Percentiles rank a stretch among this genome's conserved stretches.
Conservation (phyloP, 73 alveolate species). For the Breviolum minutum region DNA sequence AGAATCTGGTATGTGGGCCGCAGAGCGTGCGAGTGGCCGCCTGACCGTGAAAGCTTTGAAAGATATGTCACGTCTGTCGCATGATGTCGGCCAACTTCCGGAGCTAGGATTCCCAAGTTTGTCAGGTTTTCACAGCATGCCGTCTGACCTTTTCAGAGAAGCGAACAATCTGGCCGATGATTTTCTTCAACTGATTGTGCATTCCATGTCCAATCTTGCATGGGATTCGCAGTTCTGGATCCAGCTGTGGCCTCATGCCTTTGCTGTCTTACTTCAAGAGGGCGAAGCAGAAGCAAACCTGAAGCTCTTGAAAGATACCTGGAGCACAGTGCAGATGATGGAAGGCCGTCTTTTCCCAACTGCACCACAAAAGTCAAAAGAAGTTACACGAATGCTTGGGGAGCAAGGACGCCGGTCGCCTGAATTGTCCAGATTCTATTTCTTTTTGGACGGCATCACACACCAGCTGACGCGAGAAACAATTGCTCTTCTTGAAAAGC, state of each 20-base stretch:
- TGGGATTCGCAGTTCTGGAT: not conserved
- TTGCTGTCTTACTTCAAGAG: not conserved
- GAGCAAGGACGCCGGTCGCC: not conserved
- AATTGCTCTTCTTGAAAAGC: not conserved
- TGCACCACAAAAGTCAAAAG: not conserved
- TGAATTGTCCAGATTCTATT: not conserved
- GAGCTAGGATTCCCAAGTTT: not conserved
- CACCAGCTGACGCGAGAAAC: not conserved
- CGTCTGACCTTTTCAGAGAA: not conserved
- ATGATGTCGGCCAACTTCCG: not conserved
- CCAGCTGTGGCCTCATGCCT: not conserved
- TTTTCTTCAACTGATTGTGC: not conserved
- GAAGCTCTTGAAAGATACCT: not conserved
- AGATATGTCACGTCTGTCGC: not conserved
- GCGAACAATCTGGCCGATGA: not conserved
- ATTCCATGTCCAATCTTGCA: not conserved
- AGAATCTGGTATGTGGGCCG: not conserved
- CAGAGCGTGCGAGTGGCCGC: not conserved
- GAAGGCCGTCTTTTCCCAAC: not conserved
- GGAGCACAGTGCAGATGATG: not conserved
- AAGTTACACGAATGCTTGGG: not conserved
- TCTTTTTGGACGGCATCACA: not conserved
- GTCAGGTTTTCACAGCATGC: not conserved
- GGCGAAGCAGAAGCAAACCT: not conserved
- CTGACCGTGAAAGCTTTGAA: not conserved